phyloP scores from a whole-genome alignment of 2,329 filamentous ascomycete species.

The Aspergillus tamarii region DNA sequence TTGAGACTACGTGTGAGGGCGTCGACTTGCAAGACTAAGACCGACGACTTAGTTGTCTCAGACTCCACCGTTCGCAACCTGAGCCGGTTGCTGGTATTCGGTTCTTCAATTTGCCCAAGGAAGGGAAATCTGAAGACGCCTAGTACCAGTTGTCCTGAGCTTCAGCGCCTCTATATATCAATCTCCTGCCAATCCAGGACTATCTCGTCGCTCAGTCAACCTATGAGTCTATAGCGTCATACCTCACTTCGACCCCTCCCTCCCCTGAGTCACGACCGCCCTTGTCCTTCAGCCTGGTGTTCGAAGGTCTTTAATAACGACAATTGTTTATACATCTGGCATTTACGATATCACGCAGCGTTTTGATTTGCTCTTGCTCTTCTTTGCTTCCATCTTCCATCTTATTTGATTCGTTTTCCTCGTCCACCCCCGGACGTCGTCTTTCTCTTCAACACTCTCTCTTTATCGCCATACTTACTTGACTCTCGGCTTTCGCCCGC shows the following conservation, averaged over 20 bases:
- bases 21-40: slow-evolving; percentile 11
- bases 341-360: slow-evolving; percentile 48
- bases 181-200: slow-evolving; percentile 7
- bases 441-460: slow-evolving; percentile 28
- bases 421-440: slow-evolving; percentile 21
- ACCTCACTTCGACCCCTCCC: slow-evolving; percentile 14
- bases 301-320: slow-evolving; percentile 35
- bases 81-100: slow-evolving; percentile 30
- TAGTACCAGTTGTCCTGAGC: slow-evolving; percentile 29
- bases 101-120: slow-evolving; percentile 24
- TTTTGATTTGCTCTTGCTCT: slow-evolving; percentile 21
- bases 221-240: slow-evolving; percentile 34
- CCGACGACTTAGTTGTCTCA: slow-evolving; percentile 22
- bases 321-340: slow-evolving; percentile 32
- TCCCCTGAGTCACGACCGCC: slow-evolving; percentile 36
- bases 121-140: slow-evolving; percentile 23
- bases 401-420: background rate
- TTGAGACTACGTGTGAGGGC: slow-evolving; percentile 20
- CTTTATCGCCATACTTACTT: slow-evolving; percentile 23
- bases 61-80: slow-evolving; percentile 19
- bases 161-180: slow-evolving; percentile 25
- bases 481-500: slow-evolving; percentile 21
- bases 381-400: slow-evolving; percentile 14
- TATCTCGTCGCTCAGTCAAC: slow-evolving; percentile 15
- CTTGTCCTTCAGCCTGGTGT: slow-evolving; percentile 40